A percentile compares a stretch with the other conserved stretches of the same genome.
Evolutionary conservation across 2,329 filamentous ascomycete genomes (phyloP).

Genomic region (Westerdykella ornata): DNA sequence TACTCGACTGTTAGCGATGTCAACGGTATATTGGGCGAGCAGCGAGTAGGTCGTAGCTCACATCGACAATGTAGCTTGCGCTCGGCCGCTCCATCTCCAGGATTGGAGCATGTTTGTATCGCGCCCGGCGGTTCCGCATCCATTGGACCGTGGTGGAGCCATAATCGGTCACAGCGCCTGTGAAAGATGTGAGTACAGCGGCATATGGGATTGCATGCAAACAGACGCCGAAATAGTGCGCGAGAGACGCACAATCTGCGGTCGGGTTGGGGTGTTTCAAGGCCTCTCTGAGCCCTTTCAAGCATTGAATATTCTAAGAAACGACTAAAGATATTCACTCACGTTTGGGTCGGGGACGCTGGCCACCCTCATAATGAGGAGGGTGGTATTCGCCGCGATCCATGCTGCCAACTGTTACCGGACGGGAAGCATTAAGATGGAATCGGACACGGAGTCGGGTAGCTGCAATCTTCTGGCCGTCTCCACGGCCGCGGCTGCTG

Average conservation of each 20-base stretch:
- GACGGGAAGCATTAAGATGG: background rate
- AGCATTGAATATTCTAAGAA: too few relatives aligned
- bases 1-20: slow-evolving; percentile 32
- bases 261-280: background rate
- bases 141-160: slow-evolving; percentile 83
- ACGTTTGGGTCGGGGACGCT: slow-evolving; percentile 34
- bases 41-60: too few relatives aligned
- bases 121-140: slow-evolving; percentile 75
- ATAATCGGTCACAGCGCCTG: slow-evolving; percentile 89
- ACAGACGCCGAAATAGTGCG: background rate
- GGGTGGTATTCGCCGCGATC: slow-evolving; percentile 33
- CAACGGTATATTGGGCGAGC: slow-evolving; percentile 7
- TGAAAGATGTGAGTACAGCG: background rate
- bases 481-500: too few relatives aligned
- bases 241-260: too few relatives aligned
- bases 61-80: slow-evolving; percentile 83
- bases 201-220: background rate
- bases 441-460: background rate
- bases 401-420: slow-evolving; percentile 17
- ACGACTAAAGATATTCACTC: slow-evolving; percentile 10
- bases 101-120: slow-evolving; percentile 63
- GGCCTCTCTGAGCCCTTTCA: background rate
- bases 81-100: slow-evolving; percentile 80
- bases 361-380: slow-evolving; percentile 24
- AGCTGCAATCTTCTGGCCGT: background rate